Percentiles rank a stretch among this genome's conserved stretches.
These are phyloP conservation scores for Platanthera zijinensis DNA, from an alignment of 106 monocot species.

Conservation along the genomic window DNA sequence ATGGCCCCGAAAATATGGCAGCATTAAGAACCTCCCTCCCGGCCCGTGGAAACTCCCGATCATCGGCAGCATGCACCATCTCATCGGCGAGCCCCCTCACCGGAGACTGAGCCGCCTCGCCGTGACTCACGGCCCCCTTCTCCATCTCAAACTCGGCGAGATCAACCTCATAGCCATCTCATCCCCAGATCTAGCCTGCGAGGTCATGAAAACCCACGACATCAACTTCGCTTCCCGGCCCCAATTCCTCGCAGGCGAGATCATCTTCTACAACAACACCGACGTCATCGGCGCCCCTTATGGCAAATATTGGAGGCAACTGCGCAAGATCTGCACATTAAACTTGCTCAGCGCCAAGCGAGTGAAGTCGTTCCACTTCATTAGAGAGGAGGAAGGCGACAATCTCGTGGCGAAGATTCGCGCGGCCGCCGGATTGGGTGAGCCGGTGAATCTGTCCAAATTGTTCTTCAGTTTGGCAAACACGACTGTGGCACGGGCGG, in stretches of 20 bases:
- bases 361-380: neutral
- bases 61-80: conserved; percentile 20
- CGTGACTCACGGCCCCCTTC: conserved; percentile 7
- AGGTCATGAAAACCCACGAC: conserved; percentile 19
- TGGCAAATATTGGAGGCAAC: neutral
- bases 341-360: conserved; percentile 4
- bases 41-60: conserved; percentile 15
- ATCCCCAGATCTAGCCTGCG: neutral
- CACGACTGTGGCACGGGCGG: neutral
- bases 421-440: neutral
- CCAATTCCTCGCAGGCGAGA: no score
- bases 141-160: conserved; percentile 19
- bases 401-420: neutral
- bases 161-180: conserved; percentile 9
- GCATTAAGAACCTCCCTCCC: conserved; percentile 3
- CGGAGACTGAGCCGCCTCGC: conserved; percentile 1
- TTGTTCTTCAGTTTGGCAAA: neutral
- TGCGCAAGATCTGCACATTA: neutral
- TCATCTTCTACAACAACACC: neutral
- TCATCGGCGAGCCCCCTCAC: conserved; percentile 2
- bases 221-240: conserved; percentile 7
- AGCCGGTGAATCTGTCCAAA: neutral
- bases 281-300: neutral
- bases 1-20: neutral
- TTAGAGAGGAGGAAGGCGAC: conserved; percentile 4